Base-by-base conservation (phyloP, 73 alveolate genomes). In the Uronychia setigera region DNA sequence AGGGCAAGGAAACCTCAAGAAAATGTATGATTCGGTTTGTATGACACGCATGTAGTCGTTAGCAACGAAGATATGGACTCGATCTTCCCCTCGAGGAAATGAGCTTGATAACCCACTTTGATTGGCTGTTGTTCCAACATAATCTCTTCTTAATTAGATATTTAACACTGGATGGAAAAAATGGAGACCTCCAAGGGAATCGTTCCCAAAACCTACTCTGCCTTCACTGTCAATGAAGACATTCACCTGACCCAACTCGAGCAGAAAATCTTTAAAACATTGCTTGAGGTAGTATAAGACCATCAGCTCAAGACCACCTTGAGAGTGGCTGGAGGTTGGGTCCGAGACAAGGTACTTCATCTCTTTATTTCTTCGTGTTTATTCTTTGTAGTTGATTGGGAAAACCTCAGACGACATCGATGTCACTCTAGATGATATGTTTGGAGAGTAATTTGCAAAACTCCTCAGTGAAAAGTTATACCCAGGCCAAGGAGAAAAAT, bases 301-400 rank as follows among this genome's bases (percentile, higher is more conserved):
- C 46, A 88, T 30, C 46, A 94, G 28, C 89, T 91, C n/a, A 88
- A 93, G 67, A 96, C 99, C 33, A 90, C 94, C 74, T 89, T 97
- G 29, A 85, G 99, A 77, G 99, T 97, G 27, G 99, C 99, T 31
- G 99, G 99, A 5, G 99, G 99, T 31, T 98, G 99, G 99, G 99
- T 98, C 26, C 76, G 99, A 87, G 99, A 98, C 90, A 98, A 98
- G 90, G 86, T 90, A 35, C 14, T 0, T n/a, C 26, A 33, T n/a
- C 0, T n/a, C n/a, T n/a, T n/a, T n/a, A n/a, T n/a, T 5, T 25
- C 32, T 27, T 25, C 34, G 31, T 14, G 31, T 58, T 30, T 1
- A 60, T 59, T 29, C 19, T 28, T 26, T 32, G 28, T 87, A 87
- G 86, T 26, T 96, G 57, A 82, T 98, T 86, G 99, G 98, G 1